A percentile compares a stretch with the other conserved stretches of the same genome.
Evolutionary conservation across 2,329 filamentous ascomycete genomes (phyloP).

Genomic region (Aspergillus tubingensis): DNA sequence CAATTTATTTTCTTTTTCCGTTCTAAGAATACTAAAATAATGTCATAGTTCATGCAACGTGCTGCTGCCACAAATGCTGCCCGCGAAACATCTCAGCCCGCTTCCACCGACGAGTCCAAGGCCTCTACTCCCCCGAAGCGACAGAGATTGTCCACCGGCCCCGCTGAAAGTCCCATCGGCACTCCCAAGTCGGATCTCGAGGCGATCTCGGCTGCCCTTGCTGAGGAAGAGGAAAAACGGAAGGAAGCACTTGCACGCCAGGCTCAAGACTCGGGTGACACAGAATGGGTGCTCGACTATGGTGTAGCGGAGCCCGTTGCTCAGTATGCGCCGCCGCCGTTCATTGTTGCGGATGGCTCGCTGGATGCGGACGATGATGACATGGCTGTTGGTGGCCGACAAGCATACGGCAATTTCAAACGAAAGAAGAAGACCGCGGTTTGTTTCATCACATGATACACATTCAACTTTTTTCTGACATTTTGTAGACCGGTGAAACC

Average conservation of each 20-base stretch:
- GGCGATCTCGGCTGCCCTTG: conserved; percentile 43
- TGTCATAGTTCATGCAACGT: conserved; percentile 79
- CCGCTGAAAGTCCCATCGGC: conserved; percentile 20
- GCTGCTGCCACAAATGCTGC: conserved; percentile 63
- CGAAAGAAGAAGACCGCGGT: conserved; percentile 33
- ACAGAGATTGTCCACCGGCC: conserved; percentile 32
- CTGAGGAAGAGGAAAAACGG: conserved; percentile 45
- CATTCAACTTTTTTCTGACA: conserved; percentile 7
- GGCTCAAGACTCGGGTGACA: conserved; percentile 47
- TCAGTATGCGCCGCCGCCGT: conserved; percentile 26
- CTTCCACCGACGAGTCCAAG: conserved; percentile 50
- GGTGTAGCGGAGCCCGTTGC: conserved; percentile 16
- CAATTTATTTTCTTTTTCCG: neutral
- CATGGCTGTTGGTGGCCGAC: conserved; percentile 33
- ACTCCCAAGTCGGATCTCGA: conserved; percentile 40
- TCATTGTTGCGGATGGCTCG: conserved; percentile 36
- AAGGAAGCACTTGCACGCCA: conserved; percentile 42
- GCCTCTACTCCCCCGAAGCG: conserved; percentile 36
- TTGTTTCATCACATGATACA: conserved; percentile 15
- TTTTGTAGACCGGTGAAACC: conserved; percentile 9
- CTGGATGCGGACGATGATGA: conserved; percentile 37
- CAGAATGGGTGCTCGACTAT: conserved; percentile 47
- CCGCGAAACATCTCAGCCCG: conserved; percentile 45
- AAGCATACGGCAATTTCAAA: conserved; percentile 43
- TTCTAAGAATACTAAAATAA: neutral